Evolutionary conservation across 352 stramenopile species (phyloP).

Genomic region (Globisporangium cederbergense): DNA sequence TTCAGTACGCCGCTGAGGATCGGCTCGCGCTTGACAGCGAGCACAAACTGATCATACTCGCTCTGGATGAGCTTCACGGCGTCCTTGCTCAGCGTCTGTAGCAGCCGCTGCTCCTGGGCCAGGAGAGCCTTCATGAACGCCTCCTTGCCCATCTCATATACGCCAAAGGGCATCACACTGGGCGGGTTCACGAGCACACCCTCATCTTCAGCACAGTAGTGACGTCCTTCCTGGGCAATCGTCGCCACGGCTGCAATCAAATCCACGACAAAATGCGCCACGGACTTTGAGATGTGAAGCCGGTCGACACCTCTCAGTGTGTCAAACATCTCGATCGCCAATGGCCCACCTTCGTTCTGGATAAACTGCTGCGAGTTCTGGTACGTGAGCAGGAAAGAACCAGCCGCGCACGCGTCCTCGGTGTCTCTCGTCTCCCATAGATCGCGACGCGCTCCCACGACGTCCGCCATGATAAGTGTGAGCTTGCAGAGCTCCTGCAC

Average conservation of each 20-base stretch:
- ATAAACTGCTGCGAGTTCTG: constrained; percentile 62
- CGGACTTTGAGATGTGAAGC: constrained; percentile 40
- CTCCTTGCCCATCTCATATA: constrained; percentile 57
- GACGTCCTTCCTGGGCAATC: constrained; percentile 44
- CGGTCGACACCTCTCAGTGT: constrained; percentile 41
- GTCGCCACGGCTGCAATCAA: constrained; percentile 36
- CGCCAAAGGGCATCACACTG: constrained; percentile 38
- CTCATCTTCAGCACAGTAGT: constrained; percentile 38
- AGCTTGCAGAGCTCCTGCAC: constrained; percentile 55
- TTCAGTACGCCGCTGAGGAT: constrained; percentile 51
- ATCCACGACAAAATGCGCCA: constrained; percentile 45
- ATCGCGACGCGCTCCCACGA: constrained; percentile 41
- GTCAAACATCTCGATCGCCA: constrained; percentile 61
- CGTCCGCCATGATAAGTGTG: constrained; percentile 46
- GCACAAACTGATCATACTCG: constrained; percentile 48
- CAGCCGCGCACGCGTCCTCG: constrained; percentile 31
- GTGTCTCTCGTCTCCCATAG: constrained; percentile 33
- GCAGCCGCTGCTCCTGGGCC: constrained; percentile 36
- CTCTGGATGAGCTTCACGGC: constrained; percentile 41
- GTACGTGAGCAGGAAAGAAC: constrained; percentile 48
- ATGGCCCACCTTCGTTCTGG: constrained; percentile 45
- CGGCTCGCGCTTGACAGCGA: constrained; percentile 39
- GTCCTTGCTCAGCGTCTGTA: constrained; percentile 38
- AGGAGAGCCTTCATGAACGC: constrained; percentile 38
- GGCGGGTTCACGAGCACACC: constrained; percentile 42